phyloP scores from a whole-genome alignment of 2,329 filamentous ascomycete genomes.

The Alternaria brassicae region DNA sequence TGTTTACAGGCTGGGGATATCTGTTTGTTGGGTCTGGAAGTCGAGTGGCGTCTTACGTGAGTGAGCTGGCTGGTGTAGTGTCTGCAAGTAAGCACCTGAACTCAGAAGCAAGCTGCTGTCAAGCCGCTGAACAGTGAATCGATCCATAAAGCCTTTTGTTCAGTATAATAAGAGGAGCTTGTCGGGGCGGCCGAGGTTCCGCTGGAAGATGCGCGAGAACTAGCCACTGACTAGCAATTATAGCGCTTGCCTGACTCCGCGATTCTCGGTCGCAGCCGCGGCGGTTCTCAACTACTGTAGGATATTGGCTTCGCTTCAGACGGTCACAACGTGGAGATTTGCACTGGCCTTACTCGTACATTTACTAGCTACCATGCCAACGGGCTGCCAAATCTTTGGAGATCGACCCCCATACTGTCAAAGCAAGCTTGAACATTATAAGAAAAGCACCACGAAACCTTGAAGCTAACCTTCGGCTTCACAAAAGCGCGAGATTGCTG shows the following conservation, averaged over 20 bases:
- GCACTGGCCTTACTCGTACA: not conserved
- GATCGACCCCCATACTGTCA: not conserved
- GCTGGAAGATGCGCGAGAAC: not conserved
- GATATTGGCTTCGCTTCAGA: not conserved
- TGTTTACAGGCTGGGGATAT: not conserved
- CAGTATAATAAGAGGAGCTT: not conserved
- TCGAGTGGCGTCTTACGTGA: not conserved
- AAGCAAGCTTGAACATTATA: not conserved
- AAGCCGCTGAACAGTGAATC: not conserved
- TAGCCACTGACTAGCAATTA: not conserved
- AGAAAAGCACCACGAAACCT: not conserved
- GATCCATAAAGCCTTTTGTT: not conserved
- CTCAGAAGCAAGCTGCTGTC: not conserved
- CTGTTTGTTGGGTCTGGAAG: not conserved
- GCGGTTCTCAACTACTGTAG: not conserved
- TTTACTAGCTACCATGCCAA: not conserved
- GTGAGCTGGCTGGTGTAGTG: not conserved
- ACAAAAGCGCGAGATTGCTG: not conserved
- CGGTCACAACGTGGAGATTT: slow-evolving; percentile 2
- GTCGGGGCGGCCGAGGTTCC: not conserved
- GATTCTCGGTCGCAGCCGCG: not conserved
- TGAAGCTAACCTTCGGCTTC: not conserved
- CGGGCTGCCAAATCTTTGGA: not conserved
- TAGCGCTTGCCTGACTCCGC: slow-evolving; percentile 1
- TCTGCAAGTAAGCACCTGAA: not conserved